phyloP scores from a whole-genome alignment of 2,329 filamentous ascomycete genomes.

The Trichophyton schoenleinii region DNA sequence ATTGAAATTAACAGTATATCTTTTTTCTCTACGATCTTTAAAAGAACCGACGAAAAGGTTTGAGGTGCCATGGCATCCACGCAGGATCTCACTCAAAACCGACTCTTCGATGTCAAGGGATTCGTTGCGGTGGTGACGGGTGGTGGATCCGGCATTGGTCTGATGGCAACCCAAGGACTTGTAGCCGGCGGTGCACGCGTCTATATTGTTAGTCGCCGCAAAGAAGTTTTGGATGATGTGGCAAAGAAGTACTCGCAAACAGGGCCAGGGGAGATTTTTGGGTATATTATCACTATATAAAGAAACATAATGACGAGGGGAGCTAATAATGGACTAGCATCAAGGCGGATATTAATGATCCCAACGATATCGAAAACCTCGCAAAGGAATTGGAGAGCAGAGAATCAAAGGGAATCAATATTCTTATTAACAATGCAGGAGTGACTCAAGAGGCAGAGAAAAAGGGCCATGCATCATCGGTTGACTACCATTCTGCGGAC shows the following conservation, averaged over 20 bases:
- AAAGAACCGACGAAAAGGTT: too few relatives aligned
- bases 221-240: slow-evolving; percentile 34
- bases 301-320: background rate
- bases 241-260: slow-evolving; percentile 34
- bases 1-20: too few relatives aligned
- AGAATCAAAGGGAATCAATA: slow-evolving; percentile 42
- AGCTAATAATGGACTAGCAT: slow-evolving; percentile 17
- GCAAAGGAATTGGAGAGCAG: slow-evolving; percentile 41
- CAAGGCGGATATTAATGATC: slow-evolving; percentile 33
- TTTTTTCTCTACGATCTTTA: too few relatives aligned
- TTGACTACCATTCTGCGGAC: slow-evolving; percentile 12
- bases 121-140: slow-evolving; percentile 33
- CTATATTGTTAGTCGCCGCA: slow-evolving; percentile 37
- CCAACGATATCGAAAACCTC: slow-evolving; percentile 32
- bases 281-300: slow-evolving; percentile 18
- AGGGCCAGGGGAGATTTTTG: slow-evolving; percentile 37
- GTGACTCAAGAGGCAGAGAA: slow-evolving; percentile 42
- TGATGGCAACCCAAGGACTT: slow-evolving; percentile 37
- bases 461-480: slow-evolving; percentile 28
- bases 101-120: slow-evolving; percentile 22
- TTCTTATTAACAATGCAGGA: slow-evolving; percentile 29
- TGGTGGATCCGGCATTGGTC: slow-evolving; percentile 36
- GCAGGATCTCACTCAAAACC: slow-evolving; percentile 6
- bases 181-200: slow-evolving; percentile 38
- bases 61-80: background rate